Base-by-base conservation (phyloP, 208 protist species). In the Trypanosoma vivax region DNA sequence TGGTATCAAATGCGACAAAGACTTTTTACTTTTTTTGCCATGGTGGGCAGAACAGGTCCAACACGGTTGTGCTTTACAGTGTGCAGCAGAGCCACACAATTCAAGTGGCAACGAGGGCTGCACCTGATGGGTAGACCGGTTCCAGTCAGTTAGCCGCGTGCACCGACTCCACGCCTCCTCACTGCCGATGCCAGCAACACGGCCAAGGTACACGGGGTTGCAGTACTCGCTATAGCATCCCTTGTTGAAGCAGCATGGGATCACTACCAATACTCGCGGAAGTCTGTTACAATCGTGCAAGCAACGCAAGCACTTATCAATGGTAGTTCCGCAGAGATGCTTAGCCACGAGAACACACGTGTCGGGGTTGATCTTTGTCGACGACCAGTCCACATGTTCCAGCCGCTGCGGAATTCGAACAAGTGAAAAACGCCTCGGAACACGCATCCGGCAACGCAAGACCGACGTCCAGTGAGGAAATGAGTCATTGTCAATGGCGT, bases 181-280 rank as follows among this genome's bases (percentile, higher is more conserved):
- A n/a, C 28, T 48, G 3, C 65, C 2, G 7, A 92, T 53, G 14
- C 61, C 50, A 27, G 77, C 56, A 9, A 65, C 41, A 5, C 61
- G 39, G 5, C 33, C n/a, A 13, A 92, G 42, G 50, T 76, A 89
- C 10, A 3, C 49, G 1, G 48, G 56, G 42, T 87, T 70, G 23
- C 74, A 70, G 52, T 92, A 89, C n/a, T 75, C 65, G 4, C 29
- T 48, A 19, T 81, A 76, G 10, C 45, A n/a, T 30, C 72, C 71
- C 27, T 78, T 79, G 42, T 82, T 71, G 35, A 84, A 89, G 47
- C 81, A 89, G 53, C 85, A 92, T n/a, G 84, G 84, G 13, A 73
- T 75, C 6, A 92, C 63, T 11, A 89, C 65, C 25, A 89, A 54
- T 29, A 92, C 54, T 21, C 67, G 71, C 4, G 81, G 84, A 37